Percentiles rank a stretch among this genome's conserved stretches.
These are phyloP conservation scores for Clavispora vitiphila DNA, from an alignment of 805 yeast species.

Conservation along the genomic window DNA sequence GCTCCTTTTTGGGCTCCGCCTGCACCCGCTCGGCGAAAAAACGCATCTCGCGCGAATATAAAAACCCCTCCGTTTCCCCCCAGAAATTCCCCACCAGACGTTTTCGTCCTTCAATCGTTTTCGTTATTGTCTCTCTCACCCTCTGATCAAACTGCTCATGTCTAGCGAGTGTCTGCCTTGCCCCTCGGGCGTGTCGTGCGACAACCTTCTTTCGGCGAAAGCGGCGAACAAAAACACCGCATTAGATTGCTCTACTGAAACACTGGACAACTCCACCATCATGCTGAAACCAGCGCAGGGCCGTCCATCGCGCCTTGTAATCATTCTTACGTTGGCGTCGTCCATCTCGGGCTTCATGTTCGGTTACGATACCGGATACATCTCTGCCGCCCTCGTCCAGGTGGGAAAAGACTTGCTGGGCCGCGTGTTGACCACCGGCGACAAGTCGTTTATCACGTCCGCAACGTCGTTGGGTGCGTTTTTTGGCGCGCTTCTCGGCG, in stretches of 20 bases:
- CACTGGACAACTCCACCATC: not conserved
- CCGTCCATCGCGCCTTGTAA: conserved; percentile 47
- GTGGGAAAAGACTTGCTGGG: conserved; percentile 65
- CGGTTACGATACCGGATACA: conserved; percentile 97
- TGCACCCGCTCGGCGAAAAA: not conserved
- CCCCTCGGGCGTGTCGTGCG: conserved; percentile 6
- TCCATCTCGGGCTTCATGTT: conserved; percentile 95
- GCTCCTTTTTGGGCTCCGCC: not conserved
- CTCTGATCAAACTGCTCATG: too few species aligned
- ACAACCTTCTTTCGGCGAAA: conserved; percentile 1
- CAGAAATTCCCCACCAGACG: not conserved
- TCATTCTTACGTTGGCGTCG: conserved; percentile 66
- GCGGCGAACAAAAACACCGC: conserved; percentile 1
- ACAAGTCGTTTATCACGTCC: conserved; percentile 86
- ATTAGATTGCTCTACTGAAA: too few species aligned
- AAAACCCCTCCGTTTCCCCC: not conserved
- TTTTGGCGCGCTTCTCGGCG: conserved; percentile 73
- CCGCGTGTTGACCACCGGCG: conserved; percentile 59
- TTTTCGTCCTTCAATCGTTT: too few species aligned
- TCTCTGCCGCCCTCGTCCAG: conserved; percentile 86
- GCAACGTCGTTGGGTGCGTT: conserved; percentile 95
- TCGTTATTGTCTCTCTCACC: too few species aligned
- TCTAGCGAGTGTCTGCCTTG: not conserved
- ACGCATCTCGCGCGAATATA: not conserved
- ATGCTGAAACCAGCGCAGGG: conserved; percentile 6